Base-by-base conservation (phyloP, 1,139 yeast species). In the Petasospora rhodanensis region DNA sequence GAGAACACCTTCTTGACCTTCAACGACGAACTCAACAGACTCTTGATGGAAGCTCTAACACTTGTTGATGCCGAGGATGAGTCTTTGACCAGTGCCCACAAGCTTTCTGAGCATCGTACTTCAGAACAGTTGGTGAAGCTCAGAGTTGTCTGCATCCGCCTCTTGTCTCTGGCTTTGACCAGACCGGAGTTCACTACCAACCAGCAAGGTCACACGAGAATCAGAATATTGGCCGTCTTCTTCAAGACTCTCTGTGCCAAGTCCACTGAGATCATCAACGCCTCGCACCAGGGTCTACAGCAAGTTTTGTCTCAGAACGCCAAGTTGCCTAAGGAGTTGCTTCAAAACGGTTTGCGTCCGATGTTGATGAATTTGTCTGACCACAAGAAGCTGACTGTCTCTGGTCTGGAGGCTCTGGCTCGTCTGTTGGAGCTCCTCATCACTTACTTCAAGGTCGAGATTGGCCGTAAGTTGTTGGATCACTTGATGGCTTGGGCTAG, bases 401-500 rank as follows among this genome's bases (percentile, higher is more conserved):
- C 87, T 2, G 96, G 97, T 2, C 65, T 93, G 17, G 96, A 89
- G 52, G 96, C 97, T 0, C 65, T 93, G 22, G 95, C 96, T 1
- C 69, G 94, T 31, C 66, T 93, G 21, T 66, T 93, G 34, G 96
- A 91, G 52, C 65, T 93, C 17, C 67, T 93, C 47, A 87, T 91
- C 23, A 85, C 94, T 3, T 91, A 93, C 52, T 93, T 93, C 65
- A 82, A 94, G 55, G 96, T 91, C 15, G 99, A 93, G 57, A 91
- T 93, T 46, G 99, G 99, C 21, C 73, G 89, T 37, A 93, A 93
- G 52, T 65, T 93, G 35, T 68, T 93, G 19, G 98, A 93, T 51
- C 98, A 93, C 59, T 66, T 91, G 46, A 84, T 81, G 73, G 96
- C 96, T 0, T 89, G 96, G 96, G 96, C 97, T 0, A 93, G 86